These are phyloP conservation scores for Eucalyptus cloeziana DNA, from an alignment of 345 rosid species.

Conservation along the genomic window DNA sequence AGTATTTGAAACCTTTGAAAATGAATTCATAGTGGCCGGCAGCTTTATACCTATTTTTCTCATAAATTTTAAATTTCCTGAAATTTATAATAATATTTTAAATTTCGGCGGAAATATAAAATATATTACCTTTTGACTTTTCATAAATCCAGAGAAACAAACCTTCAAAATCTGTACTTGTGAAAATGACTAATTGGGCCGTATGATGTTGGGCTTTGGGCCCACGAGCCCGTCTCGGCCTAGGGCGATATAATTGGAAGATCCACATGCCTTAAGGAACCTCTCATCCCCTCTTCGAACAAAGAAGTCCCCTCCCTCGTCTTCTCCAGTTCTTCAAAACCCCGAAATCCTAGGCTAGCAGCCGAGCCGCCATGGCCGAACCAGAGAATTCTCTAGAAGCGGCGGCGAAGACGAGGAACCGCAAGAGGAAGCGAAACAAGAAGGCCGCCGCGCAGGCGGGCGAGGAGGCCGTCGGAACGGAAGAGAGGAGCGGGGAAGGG, in stretches of 20 bases:
- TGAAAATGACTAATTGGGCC: neutral
- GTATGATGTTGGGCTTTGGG: neutral
- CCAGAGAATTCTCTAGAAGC: neutral
- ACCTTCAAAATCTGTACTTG: neutral
- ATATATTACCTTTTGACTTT: neutral
- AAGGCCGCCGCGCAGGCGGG: neutral
- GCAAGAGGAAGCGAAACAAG: neutral
- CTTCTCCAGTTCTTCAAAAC: neutral
- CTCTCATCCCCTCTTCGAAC: neutral
- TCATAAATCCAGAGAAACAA: neutral
- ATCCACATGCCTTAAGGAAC: rapidly evolving
- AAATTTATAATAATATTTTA: neutral
- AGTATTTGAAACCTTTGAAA: neutral
- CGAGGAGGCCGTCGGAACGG: neutral
- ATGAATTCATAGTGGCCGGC: neutral
- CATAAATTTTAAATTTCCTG: neutral
- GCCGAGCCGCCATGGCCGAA: neutral
- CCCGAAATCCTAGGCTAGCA: neutral
- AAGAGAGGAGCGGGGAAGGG: neutral
- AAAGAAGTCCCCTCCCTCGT: neutral
- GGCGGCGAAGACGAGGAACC: neutral
- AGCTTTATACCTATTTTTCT: neutral
- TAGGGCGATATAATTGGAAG: neutral
- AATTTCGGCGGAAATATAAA: neutral
- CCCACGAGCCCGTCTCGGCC: neutral